These are phyloP conservation scores for Aspergillus persii DNA, from an alignment of 2,329 filamentous ascomycete genomes.

Conservation along the genomic window DNA sequence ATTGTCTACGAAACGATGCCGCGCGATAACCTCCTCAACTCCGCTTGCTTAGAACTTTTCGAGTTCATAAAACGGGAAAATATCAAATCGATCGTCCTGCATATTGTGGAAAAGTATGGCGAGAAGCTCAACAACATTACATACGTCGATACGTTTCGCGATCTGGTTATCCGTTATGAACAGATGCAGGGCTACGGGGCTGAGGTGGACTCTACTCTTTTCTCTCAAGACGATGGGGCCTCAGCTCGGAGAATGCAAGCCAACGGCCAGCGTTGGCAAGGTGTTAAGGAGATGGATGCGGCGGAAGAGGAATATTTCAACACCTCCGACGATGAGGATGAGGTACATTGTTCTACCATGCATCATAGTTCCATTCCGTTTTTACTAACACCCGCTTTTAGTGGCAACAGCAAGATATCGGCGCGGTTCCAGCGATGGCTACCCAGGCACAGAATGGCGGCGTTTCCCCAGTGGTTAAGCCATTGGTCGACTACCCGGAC, in stretches of 20 bases:
- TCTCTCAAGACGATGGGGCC: constrained; percentile 67
- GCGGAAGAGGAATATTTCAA: constrained; percentile 95
- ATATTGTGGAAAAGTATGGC: constrained; percentile 80
- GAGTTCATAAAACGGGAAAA: constrained; percentile 82
- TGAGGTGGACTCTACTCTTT: constrained; percentile 64
- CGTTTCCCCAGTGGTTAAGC: constrained; percentile 62
- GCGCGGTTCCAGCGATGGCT: constrained; percentile 32
- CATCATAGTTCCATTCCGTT: background rate
- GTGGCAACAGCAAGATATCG: constrained; percentile 37
- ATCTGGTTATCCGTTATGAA: constrained; percentile 74
- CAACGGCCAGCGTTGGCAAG: constrained; percentile 63
- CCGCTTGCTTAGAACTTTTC: constrained; percentile 90
- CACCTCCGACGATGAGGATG: constrained; percentile 80
- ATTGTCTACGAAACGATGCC: constrained; percentile 83
- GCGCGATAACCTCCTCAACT: constrained; percentile 88
- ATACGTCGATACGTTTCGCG: constrained; percentile 81
- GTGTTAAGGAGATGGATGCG: constrained; percentile 77
- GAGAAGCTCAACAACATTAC: constrained; percentile 72
- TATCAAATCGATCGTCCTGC: constrained; percentile 75
- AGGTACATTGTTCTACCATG: constrained; percentile 33
- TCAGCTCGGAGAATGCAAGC: constrained; percentile 44
- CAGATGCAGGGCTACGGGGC: constrained; percentile 67
- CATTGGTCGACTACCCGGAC: constrained; percentile 87
- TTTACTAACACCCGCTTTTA: constrained; percentile 18
- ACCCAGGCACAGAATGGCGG: constrained; percentile 54